Base-by-base conservation (phyloP, 257 asterid species). In the Sherardia arvensis region DNA sequence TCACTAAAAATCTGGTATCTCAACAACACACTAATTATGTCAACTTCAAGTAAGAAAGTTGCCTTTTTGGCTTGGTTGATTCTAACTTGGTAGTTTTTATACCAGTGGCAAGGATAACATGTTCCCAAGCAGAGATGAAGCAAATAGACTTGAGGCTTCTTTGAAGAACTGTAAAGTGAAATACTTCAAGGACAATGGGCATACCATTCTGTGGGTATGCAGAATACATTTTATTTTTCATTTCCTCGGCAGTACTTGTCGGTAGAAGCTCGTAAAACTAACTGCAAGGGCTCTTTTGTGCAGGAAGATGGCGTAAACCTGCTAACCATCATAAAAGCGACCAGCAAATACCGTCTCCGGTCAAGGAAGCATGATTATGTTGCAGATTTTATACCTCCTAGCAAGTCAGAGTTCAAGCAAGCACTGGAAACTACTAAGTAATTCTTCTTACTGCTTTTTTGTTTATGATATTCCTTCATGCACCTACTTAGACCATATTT, bases 261-360 rank as follows among this genome's bases (percentile, higher is more conserved):
- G 12, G 55, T 49, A 18, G 12, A 49, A 18, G 25, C 25, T 49
- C 8, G 55, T 53, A 20, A 27, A 60, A 60, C 1, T 59, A 20
- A 1, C 2, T 32, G 26, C 2, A 17, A n/a, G 5, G 17, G 14
- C 7, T 8, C n/a, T 32, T 59, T 58, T 59, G 51, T 75, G 76
- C 94, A 90, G 97, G 97, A 90, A 70, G 86, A 83, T 69, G 90
- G 89, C 33, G 61, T 87, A 57, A 83, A 82, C 79, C 78, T 87
- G 51, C 73, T 90, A 73, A 81, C 90, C 25, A 69, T 87, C 68
- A 84, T 90, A 29, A 90, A 90, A 78, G 68, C 76, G 71, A 78
- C 95, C 38, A 2, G 48, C 58, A 77, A 70, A 32, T 87, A 87
- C 70, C 94, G 97, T 18, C 87, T 83, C 45, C 72, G 85, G 23